A percentile compares a stretch with the other conserved stretches of the same genome.
Conservation (phyloP, 495 filamentous ascomycete genomes). For the Hypomontagnella monticulosa region DNA sequence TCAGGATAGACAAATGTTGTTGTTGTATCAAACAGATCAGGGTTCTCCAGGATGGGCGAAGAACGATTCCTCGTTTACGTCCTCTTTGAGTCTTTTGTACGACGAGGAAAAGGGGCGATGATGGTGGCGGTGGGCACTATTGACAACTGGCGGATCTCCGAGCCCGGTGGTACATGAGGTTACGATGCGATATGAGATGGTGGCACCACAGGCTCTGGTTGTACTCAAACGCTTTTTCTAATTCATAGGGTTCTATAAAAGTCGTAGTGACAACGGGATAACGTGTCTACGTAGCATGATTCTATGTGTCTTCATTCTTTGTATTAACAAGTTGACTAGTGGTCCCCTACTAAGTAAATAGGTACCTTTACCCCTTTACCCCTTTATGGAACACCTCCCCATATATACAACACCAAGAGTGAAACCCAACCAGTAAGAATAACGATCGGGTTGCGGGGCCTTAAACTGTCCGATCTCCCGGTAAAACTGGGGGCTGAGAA, state of each 20-base stretch:
- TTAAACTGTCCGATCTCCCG: constrained; percentile 27
- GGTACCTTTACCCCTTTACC: no score
- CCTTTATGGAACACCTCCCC: no score
- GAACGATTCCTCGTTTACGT: background rate
- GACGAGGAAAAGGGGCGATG: background rate
- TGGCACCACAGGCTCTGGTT: constrained; percentile 5
- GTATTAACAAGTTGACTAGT: no score
- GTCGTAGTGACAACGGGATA: no score
- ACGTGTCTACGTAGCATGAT: no score
- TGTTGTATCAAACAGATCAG: background rate
- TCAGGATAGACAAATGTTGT: background rate
- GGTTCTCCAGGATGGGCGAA: background rate
- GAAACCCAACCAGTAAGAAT: constrained; percentile 14
- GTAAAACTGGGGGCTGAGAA: constrained; percentile 17
- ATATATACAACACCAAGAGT: no score
- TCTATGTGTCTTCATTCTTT: no score
- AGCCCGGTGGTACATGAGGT: constrained; percentile 1
- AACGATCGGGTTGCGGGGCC: constrained; percentile 20
- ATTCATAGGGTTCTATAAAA: background rate
- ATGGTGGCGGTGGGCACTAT: background rate
- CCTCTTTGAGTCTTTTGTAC: background rate
- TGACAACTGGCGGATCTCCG: background rate
- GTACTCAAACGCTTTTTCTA: constrained; percentile 1
- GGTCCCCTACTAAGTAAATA: no score
- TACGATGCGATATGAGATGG: background rate